Base-by-base conservation (phyloP, 345 rosid genomes). In the Balakata baccata region DNA sequence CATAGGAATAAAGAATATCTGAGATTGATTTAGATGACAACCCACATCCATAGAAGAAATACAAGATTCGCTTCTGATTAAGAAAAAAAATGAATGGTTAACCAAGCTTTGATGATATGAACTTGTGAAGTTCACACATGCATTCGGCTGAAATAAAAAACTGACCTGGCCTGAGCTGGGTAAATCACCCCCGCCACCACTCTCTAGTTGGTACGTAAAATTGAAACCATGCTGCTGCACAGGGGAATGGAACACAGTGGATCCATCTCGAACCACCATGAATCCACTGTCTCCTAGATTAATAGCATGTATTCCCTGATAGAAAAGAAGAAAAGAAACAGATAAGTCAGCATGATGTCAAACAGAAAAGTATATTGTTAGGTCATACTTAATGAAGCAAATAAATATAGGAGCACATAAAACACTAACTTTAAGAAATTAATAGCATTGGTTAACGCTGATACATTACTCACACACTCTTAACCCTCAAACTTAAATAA, bases 211-310 rank as follows among this genome's bases (percentile, higher is more conserved):
- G 61, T 72, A 80, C 0, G 83, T 75, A 71, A 80, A 80, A 68
- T 80, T 80, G 77, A 80, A 80, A 47, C 77, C 79, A 62, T 80
- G 83, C 71, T 80, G 83, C 65, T 80, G 83, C 29, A 80, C 83
- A 45, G 83, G 83, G 49, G 83, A 80, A 10, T 68, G 77, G 23
- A 80, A 80, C n/a, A 80, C 43, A 38, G 79, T 75, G 51, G 70
- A 68, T 52, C 83, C 83, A 72, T 75, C 79, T 75, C 83, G 76
- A 0, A 80, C 72, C 70, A 80, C 83, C 61, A 80, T 72, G 47
- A 75, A 80, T 41, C 83, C 83, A 67, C 83, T 80, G 66, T 80
- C 83, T 23, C 83, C 83, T 6, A 80, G 71, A 64, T 80, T 80
- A 49, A 75, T 61, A 29, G 83, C 83, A 67, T 45, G 74, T 34